Evolutionary conservation across 2,329 filamentous ascomycete species (phyloP), one percentile per base, ranked within the genome.

Genomic region (Trichophyton schoenleinii): DNA sequence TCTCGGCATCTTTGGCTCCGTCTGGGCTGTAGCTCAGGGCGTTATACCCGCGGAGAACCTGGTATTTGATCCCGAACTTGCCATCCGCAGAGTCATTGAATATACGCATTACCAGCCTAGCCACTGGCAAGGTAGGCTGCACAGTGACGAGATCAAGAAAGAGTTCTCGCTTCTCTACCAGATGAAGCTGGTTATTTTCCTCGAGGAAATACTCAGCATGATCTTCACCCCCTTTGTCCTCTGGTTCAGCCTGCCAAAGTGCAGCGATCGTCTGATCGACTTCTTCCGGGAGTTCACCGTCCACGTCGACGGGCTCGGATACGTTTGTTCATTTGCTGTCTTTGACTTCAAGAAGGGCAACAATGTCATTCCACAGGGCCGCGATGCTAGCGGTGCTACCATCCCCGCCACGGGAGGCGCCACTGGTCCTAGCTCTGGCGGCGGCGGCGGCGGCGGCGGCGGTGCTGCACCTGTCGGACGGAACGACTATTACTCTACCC

Each of bases 241-340:
- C 11, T 88, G 91, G 76, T 87, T 89, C 70, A 91, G 89, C 64
- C 80, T 97, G 38, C 90, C 91, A 0, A 87, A 86, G 67, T 95
- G 89, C 72, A 92, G 88, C 71, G 92, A 97, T 67, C 89, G 91
- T 63, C 87, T 99, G 65, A 87, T 97, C 62, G 94, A 99, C 74
- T 99, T 99, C 74, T 97, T 99, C 78, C 86, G 94, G 44, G 94
- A 99, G 71, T 96, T 97, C 67, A 97, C 94, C 0, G 86, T 99
- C 22, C 91, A 99, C 67, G 92, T 99, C 15, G 94, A 99, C 70
- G 94, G 94, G 0, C 81, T 99, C 41, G 94, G 94, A 22, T 92
- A 96, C 66, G 90, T 97, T 9, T 99, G 94, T 74, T 96, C 92
- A 0, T 97, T 96, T 75, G 94, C 94, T 2, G 90, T 96, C 41